Base-by-base conservation (phyloP, 2,329 filamentous ascomycete genomes). In the Zasmidium angulare region DNA sequence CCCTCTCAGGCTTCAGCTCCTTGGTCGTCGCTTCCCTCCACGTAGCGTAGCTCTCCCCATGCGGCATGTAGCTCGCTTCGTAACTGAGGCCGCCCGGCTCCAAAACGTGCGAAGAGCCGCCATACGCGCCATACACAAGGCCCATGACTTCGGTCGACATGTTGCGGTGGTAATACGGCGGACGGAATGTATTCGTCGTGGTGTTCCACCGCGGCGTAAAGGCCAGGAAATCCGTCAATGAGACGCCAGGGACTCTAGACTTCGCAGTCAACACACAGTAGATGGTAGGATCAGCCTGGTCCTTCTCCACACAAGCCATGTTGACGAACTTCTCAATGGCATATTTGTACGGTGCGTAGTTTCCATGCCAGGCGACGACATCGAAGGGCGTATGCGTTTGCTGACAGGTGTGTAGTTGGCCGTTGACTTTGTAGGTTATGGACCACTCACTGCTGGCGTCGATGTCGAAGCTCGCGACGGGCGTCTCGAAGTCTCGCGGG, bases 191-290 rank as follows among this genome's bases (percentile, higher is more conserved):
- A 68, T 87, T 80, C 65, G 87, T 84, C 1, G 81, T 82, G 0
- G 87, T 85, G 48, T 88, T 81, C 87, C 87, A 89, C 51, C 86
- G 81, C 2, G 86, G 86, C 10, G 86, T 86, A 75, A 89, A 89
- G 72, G 88, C 84, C 63, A 89, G 84, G 65, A 89, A 89, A 75
- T 89, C 87, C 2, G 84, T 86, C 2, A 87, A 75, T 0, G 83
- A 78, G 0, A 82, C 82, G 2, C 79, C 80, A 6, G 80, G 75
- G 9, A 74, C 72, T 53, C 77, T 75, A 3, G 83, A 84, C 23
- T 81, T 84, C 2, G 84, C 85, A 1, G 86, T 84, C 19, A 89
- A 79, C 2, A 89, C 87, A 1, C 84, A 84, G 73, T 82, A 88
- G 63, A 88, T 83, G 3, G 81, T 84, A 0, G 86, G 86, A 64